phyloP scores from a whole-genome alignment of 345 rosid species.

The Gossypium arboreum region DNA sequence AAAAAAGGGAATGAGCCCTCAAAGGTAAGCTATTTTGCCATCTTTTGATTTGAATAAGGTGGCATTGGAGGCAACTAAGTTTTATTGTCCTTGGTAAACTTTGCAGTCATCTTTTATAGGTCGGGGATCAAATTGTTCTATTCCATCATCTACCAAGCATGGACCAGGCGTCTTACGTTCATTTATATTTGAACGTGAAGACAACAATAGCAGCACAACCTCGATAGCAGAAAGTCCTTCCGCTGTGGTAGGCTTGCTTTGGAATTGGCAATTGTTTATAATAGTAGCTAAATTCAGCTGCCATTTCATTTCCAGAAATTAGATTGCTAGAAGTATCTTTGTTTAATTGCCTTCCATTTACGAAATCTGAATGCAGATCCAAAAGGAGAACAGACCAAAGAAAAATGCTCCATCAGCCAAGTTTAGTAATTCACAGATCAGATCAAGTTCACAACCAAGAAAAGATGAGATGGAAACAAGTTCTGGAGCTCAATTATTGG shows the following conservation, averaged over 20 bases:
- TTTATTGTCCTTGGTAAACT: slow-evolving; percentile 15
- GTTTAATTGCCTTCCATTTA: not conserved
- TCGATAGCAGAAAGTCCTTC: slow-evolving; percentile 51
- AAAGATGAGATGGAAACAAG: slow-evolving; percentile 30
- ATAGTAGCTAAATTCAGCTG: not conserved
- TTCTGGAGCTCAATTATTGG: slow-evolving; percentile 50
- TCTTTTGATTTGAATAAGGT: not conserved
- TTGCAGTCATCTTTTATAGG: slow-evolving; percentile 86
- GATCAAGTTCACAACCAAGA: slow-evolving; percentile 33
- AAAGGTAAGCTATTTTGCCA: slow-evolving; percentile 45
- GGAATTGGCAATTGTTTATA: not conserved
- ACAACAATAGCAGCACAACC: slow-evolving; percentile 49
- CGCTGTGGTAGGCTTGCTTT: slow-evolving; percentile 42
- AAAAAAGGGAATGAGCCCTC: slow-evolving; percentile 40
- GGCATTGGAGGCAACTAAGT: not conserved
- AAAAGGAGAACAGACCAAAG: slow-evolving; percentile 41
- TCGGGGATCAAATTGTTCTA: slow-evolving; percentile 45
- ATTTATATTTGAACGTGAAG: slow-evolving; percentile 80
- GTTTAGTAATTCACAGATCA: slow-evolving; percentile 52
- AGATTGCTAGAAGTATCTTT: not conserved
- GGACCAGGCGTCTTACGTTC: slow-evolving; percentile 56
- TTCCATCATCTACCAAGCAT: slow-evolving; percentile 52
- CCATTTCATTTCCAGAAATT: not conserved
- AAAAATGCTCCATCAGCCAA: slow-evolving; percentile 53
- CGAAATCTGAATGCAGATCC: slow-evolving; percentile 36